These are phyloP conservation scores for Hyaloscypha bicolor DNA, from an alignment of 495 filamentous ascomycete genomes.

Conservation along the genomic window DNA sequence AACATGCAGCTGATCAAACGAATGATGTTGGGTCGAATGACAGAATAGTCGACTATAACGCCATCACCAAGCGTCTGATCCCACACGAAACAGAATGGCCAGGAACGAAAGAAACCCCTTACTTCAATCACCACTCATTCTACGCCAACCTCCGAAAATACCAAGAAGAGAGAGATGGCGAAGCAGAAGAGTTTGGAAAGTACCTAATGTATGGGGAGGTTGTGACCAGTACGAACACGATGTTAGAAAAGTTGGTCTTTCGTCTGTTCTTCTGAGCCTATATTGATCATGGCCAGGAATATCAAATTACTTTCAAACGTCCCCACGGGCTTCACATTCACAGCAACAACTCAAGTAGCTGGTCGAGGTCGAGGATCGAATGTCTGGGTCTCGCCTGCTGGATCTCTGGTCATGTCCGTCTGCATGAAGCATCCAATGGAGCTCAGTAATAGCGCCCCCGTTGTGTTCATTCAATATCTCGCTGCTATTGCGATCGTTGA, in stretches of 20 bases:
- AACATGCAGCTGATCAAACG: conserved; percentile 37
- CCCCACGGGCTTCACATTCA: conserved; percentile 82
- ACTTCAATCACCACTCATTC: conserved; percentile 83
- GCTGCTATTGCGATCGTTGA: conserved; percentile 87
- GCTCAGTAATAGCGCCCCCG: conserved; percentile 71
- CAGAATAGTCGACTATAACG: conserved; percentile 74
- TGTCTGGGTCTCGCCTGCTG: conserved; percentile 92
- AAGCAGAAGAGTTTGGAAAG: conserved; percentile 70
- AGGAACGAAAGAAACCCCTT: conserved; percentile 74
- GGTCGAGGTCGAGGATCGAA: conserved; percentile 92
- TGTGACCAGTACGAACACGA: conserved; percentile 89
- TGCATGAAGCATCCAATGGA: conserved; percentile 79
- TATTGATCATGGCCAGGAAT: conserved; percentile 56
- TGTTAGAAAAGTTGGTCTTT: conserved; percentile 79
- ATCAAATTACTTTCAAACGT: conserved; percentile 72
- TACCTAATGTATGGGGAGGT: conserved; percentile 87
- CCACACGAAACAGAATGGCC: conserved; percentile 72
- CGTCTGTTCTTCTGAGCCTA: conserved; percentile 1
- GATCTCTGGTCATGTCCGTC: conserved; percentile 83
- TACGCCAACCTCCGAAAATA: conserved; percentile 74
- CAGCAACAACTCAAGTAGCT: conserved; percentile 88
- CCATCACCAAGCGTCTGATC: conserved; percentile 71
- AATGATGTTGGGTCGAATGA: conserved; percentile 41
- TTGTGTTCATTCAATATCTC: conserved; percentile 94
- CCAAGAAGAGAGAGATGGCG: conserved; percentile 53